Evolutionary conservation across 345 rosid genomes (phyloP), one percentile per base, ranked within the genome.

Genomic region (Gossypium australe): DNA sequence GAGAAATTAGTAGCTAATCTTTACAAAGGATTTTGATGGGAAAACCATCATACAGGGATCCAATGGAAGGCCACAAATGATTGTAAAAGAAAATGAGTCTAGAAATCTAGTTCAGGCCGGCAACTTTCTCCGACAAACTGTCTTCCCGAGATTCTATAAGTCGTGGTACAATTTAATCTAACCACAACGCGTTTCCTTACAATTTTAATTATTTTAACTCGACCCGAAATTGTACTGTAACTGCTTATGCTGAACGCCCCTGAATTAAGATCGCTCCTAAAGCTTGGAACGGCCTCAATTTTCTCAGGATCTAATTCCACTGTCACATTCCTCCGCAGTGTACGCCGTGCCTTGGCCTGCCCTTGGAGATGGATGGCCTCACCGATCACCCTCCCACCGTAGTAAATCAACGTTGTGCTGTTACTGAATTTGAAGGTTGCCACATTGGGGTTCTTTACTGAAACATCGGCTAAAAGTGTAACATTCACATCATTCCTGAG

Each of bases 391-490:
- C 7, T 24, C 41, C 41, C 71, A 24, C 57, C 20, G 3, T 67
- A 67, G 41, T 67, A 67, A 67, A 67, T 10, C n/a, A 14, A 2
- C 56, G 55, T 48, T 12, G 71, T 47, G 29, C 60, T 29, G 25
- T 52, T 69, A 2, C 52, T 17, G 25, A 69, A 24, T 24, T 67
- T 48, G 71, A 71, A 73, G 24, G 60, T 58, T 17, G 79, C 88
- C n/a, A 34, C 69, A 25, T 89, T 87, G 13, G 89, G 93, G 58
- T 89, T 89, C 74, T 79, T 85, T 17, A 89, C 64, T 1, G 86
- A 79, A 43, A 87, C 78, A 2, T 85, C 84, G 4, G 76, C 85
- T 9, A 82, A 3, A 68, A 86, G 75, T 3, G 83, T 83, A 51
- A 83, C 76, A 83, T 85, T 89, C 29, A 44, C 70, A 9, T 25